Conservation (phyloP, 2,329 filamentous ascomycete species). For the Thyridium curvatum region DNA sequence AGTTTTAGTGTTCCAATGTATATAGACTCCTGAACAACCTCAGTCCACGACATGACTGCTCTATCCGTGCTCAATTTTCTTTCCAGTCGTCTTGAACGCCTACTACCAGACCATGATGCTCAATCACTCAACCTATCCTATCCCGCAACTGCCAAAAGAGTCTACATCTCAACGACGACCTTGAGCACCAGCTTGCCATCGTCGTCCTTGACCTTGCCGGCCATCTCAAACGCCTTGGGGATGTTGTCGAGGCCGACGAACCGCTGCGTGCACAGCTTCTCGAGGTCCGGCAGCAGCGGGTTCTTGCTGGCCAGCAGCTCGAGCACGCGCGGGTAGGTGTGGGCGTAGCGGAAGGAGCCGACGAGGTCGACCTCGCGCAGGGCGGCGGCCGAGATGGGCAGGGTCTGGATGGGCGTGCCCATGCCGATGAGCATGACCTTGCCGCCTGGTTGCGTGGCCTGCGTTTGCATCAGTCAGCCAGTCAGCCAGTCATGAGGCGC, state of each 20-base stretch:
- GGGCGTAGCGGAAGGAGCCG: slow-evolving; percentile 67
- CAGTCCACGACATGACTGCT: too few species aligned
- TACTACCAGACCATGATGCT: too few species aligned
- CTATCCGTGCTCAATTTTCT: too few species aligned
- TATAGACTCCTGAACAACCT: too few species aligned
- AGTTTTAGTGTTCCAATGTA: too few species aligned
- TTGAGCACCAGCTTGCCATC: slow-evolving; percentile 67
- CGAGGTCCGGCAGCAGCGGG: slow-evolving; percentile 54
- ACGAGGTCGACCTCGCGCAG: slow-evolving; percentile 66
- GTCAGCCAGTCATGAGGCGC: too few species aligned
- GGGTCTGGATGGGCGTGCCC: slow-evolving; percentile 63
- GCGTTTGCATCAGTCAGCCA: slow-evolving; percentile 2
- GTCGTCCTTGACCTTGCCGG: slow-evolving; percentile 63
- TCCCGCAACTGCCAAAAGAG: too few species aligned
- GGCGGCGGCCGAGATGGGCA: slow-evolving; percentile 63
- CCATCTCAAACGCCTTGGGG: slow-evolving; percentile 66
- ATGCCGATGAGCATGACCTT: slow-evolving; percentile 67
- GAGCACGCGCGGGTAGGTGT: slow-evolving; percentile 59
- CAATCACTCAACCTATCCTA: too few species aligned
- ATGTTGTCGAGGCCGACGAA: slow-evolving; percentile 58
- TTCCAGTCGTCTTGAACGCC: too few species aligned
- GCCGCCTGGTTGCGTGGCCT: slow-evolving; percentile 60
- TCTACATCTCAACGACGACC: slow-evolving; percentile 53
- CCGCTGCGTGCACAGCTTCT: slow-evolving; percentile 64
- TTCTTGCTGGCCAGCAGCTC: slow-evolving; percentile 41